phyloP scores from a whole-genome alignment of 176 grass and related monocot species.

The Saccharum officinarum region DNA sequence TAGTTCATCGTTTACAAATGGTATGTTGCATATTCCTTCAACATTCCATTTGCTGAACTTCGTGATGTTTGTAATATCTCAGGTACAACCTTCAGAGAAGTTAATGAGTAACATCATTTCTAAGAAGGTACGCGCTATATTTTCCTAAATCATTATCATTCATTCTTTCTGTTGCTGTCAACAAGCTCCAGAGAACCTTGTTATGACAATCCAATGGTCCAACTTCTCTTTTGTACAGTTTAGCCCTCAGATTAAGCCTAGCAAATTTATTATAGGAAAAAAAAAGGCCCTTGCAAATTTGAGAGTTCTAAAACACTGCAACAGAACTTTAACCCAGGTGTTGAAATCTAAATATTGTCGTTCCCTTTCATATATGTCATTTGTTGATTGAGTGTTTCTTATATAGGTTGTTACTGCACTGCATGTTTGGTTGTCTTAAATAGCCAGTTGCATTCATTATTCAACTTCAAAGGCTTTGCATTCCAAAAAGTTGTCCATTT shows the following conservation, averaged over 20 bases:
- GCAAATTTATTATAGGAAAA: not conserved
- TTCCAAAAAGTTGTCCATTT: not conserved
- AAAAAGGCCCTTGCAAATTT: not conserved
- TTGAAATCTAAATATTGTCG: not conserved
- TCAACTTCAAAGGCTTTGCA: not conserved
- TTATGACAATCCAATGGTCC: slow-evolving; percentile 1
- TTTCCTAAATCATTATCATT: not conserved
- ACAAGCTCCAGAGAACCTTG: not conserved
- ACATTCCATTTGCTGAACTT: not conserved
- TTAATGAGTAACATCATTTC: slow-evolving; percentile 95
- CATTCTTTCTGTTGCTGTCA: not conserved
- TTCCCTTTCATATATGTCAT: not conserved
- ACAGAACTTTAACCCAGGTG: no score
- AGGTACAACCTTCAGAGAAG: slow-evolving; percentile 92
- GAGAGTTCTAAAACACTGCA: no score
- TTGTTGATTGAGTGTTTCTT: not conserved
- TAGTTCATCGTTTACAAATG: not conserved
- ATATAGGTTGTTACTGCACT: not conserved
- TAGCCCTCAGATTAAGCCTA: not conserved
- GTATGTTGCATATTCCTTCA: not conserved
- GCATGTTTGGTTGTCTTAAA: not conserved
- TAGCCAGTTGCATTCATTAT: not conserved
- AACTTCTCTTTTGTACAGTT: not conserved
- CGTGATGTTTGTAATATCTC: slow-evolving; percentile 29
- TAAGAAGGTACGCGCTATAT: slow-evolving; percentile 62